These are phyloP conservation scores for Candolleomyces efflorescens DNA, from an alignment of 768 basidiomycete genomes.

Conservation along the genomic window DNA sequence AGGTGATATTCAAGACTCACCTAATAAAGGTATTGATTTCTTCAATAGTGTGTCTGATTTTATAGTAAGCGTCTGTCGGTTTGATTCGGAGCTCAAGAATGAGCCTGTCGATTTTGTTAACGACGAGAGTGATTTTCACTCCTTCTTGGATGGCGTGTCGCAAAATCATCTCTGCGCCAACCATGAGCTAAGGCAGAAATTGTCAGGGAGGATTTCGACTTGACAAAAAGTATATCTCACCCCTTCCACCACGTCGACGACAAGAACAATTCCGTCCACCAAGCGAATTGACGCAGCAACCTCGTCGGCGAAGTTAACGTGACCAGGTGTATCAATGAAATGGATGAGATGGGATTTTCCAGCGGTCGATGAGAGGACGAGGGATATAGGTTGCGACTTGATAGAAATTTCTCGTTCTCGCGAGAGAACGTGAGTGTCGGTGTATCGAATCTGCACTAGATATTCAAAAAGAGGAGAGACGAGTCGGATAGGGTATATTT, in stretches of 20 bases:
- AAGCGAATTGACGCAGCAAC: conserved; percentile 84
- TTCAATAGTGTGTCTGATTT: conserved; percentile 98
- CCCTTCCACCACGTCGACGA: conserved; percentile 98
- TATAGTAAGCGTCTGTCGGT: conserved; percentile 95
- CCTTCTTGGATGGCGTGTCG: conserved; percentile 88
- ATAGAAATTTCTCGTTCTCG: conserved; percentile 89
- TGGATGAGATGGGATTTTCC: conserved; percentile 95
- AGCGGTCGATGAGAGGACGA: conserved; percentile 76
- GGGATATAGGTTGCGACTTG: conserved; percentile 95
- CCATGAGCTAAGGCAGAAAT: conserved; percentile 66
- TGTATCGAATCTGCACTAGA: conserved; percentile 75
- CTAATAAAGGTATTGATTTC: conserved; percentile 97
- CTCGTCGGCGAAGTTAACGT: conserved; percentile 99
- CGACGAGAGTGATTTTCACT: conserved; percentile 84
- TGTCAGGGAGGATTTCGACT: conserved; percentile 11
- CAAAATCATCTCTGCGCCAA: conserved; percentile 83
- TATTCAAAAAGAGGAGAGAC: background rate
- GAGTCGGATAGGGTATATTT: conserved; percentile 21
- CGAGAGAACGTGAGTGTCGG: conserved; percentile 90
- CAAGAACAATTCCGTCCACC: conserved; percentile 86
- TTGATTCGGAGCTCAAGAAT: conserved; percentile 96
- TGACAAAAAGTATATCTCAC: conserved; percentile 41
- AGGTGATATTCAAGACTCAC: conserved; percentile 34
- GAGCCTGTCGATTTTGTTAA: conserved; percentile 97
- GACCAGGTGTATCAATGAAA: conserved; percentile 95